phyloP scores from a whole-genome alignment of 805 yeast genomes.

The Candida stauntonica region DNA sequence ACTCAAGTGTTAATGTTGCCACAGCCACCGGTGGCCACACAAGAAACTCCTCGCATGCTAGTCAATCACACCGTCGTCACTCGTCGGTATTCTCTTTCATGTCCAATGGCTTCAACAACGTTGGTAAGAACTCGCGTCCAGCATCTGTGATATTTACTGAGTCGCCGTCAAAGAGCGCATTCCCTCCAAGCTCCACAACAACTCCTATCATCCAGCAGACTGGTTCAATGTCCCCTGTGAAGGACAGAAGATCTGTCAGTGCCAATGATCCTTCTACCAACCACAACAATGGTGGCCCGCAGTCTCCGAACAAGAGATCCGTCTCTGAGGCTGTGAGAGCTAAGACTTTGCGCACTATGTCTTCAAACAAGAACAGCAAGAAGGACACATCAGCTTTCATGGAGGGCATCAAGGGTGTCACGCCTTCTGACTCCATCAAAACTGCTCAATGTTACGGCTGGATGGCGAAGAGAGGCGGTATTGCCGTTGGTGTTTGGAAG shows the following conservation, averaged over 20 bases:
- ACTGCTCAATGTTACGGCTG: conserved; percentile 83
- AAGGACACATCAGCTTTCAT: conserved; percentile 73
- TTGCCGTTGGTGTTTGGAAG: conserved; percentile 88
- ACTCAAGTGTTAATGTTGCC: conserved; percentile 29
- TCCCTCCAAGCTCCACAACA: conserved; percentile 5
- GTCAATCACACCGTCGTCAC: conserved; percentile 48
- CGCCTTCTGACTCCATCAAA: conserved; percentile 74
- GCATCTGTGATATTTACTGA: conserved; percentile 13
- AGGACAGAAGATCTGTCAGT: conserved; percentile 47
- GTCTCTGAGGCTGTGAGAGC: conserved; percentile 47
- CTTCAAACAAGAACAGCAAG: conserved; percentile 50
- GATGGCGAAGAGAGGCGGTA: conserved; percentile 91
- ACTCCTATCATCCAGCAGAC: conserved; percentile 17
- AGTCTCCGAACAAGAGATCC: conserved; percentile 34
- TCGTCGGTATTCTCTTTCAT: conserved; percentile 56
- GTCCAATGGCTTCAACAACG: conserved; percentile 17
- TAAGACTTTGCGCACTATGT: conserved; percentile 49
- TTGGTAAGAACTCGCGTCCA: conserved; percentile 14
- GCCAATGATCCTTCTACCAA: conserved; percentile 35
- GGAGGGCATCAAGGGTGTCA: conserved; percentile 78
- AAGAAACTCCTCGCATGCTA: conserved; percentile 42
- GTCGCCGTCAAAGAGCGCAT: conserved; percentile 14
- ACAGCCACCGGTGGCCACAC: conserved; percentile 28
- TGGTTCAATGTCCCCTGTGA: conserved; percentile 17
- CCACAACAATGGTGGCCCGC: conserved; percentile 7